Evolutionary conservation across 495 filamentous ascomycete genomes (phyloP).

Genomic region (Hyphodiscus hymeniophilus): DNA sequence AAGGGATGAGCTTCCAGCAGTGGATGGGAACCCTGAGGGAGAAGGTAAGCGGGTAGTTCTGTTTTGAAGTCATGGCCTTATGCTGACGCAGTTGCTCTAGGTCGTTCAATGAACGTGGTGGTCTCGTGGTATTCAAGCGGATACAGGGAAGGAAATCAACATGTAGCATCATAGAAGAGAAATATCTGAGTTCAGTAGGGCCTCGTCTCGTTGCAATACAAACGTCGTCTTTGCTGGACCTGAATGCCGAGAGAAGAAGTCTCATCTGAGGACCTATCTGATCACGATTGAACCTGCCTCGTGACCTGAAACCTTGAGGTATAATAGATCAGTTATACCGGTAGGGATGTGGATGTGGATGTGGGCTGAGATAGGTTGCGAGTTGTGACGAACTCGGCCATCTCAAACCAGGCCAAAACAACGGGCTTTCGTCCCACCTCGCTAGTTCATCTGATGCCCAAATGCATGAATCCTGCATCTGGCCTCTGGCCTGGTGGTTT

Average conservation of each 20-base stretch:
- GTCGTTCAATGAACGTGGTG: constrained; percentile 33
- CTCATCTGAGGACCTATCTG: background rate
- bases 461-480: background rate
- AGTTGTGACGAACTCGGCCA: constrained; percentile 8
- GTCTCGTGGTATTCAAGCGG: background rate
- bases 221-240: background rate
- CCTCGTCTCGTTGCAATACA: constrained; percentile 2
- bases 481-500: background rate
- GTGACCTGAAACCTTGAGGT: background rate
- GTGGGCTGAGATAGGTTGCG: too few species aligned
- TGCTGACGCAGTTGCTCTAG: constrained; percentile 25
- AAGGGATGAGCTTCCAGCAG: constrained; percentile 82
- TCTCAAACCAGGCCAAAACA: constrained; percentile 20
- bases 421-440: background rate
- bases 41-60: constrained; percentile 64
- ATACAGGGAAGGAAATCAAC: constrained; percentile 7
- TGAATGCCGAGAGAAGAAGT: background rate
- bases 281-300: too few species aligned
- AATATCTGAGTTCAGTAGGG: constrained; percentile 2
- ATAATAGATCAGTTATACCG: too few species aligned
- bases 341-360: constrained; percentile 5
- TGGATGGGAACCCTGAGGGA: constrained; percentile 90
- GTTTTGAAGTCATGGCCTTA: constrained; percentile 13
- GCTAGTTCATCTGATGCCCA: background rate
- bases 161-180: constrained; percentile 21